Evolutionary conservation across 2,329 filamentous ascomycete genomes (phyloP), one percentile per base, ranked within the genome.

Genomic region (Fusarium mundagurra): DNA sequence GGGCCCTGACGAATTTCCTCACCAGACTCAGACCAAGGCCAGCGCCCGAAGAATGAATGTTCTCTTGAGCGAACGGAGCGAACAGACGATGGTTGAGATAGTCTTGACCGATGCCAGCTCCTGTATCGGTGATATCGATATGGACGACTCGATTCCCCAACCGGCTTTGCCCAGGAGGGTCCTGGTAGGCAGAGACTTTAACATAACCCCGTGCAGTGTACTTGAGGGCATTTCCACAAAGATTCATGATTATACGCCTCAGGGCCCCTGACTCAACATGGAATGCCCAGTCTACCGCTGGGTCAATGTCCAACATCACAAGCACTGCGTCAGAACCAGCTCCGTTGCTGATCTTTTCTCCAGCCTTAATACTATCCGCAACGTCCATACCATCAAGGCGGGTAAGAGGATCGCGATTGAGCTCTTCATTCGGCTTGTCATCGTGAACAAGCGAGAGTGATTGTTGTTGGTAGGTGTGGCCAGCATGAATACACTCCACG

Each of bases 11-110:
- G 12, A 93, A 88, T 59, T 85, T 83, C 22, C 87, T 86, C 9
- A 93, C 91, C 17, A 94, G 88, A 48, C 89, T 91, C 24, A 94
- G 82, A 0, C 92, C 92, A 0, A 94, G 83, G 0, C 92, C 92
- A 1, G 89, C 88, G 0, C 92, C 92, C 0, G 88, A 86, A 0
- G 87, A 84, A 6, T 93, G 81, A 0, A 83, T 80, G 54, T 92
- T 86, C 75, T 93, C 92, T 74, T 94, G 92, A 0, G 85, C 80
- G 68, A 93, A 93, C 0, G 91, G 89, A 0, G 86, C 88, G 75
- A 92, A 94, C 0, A 93, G 80, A 18, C 86, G 85, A 17, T 89
- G 86, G 20, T 86, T 84, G 29, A 93, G 82, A 73, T 90, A 94
- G 13, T 92, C 89, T 18, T 88, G 84, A 0, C 87, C 87, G 29